Conservation (phyloP, 352 stramenopile genomes). For the Phytopythium ostracodes region DNA sequence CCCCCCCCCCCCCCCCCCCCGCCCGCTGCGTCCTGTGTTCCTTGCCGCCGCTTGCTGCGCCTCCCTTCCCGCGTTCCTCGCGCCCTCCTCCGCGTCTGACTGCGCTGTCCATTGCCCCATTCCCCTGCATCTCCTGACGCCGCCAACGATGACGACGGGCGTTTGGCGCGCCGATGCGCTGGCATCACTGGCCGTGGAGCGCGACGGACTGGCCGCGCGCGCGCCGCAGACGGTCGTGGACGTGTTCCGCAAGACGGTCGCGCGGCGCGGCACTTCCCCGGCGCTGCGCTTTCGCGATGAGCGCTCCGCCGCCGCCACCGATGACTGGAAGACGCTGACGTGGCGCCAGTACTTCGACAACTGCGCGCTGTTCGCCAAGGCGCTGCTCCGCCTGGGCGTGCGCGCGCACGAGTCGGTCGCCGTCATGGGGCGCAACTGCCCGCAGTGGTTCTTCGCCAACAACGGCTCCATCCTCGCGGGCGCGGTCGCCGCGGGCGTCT, state of each 20-base stretch:
- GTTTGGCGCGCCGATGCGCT: slow-evolving; percentile 2
- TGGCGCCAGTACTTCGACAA: slow-evolving; percentile 79
- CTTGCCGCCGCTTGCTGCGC: too few relatives aligned
- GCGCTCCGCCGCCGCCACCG: too few relatives aligned
- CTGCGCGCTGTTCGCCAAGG: slow-evolving; percentile 60
- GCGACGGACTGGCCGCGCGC: slow-evolving; percentile 22
- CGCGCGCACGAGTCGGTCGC: slow-evolving; percentile 66
- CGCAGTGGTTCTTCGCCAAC: slow-evolving; percentile 84
- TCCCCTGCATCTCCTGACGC: neutral
- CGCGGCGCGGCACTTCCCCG: neutral
- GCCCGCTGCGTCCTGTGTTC: too few relatives aligned
- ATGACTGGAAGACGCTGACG: slow-evolving; percentile 49
- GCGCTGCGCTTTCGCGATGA: slow-evolving; percentile 8
- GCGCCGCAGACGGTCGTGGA: slow-evolving; percentile 31
- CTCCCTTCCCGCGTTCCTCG: neutral
- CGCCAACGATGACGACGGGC: neutral
- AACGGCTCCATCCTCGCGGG: slow-evolving; percentile 77
- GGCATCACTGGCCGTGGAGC: slow-evolving; percentile 5
- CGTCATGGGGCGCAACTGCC: slow-evolving; percentile 83
- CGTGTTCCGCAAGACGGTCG: slow-evolving; percentile 36
- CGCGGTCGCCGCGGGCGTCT: slow-evolving; percentile 77
- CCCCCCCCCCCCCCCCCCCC: too few relatives aligned
- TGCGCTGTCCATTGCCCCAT: neutral
- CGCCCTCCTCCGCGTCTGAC: too few relatives aligned
- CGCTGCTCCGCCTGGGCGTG: slow-evolving; percentile 71